Evolutionary conservation across 2,329 filamentous ascomycete species (phyloP), one percentile per base, ranked within the genome.

Genomic region (Colletotrichum kahawae): DNA sequence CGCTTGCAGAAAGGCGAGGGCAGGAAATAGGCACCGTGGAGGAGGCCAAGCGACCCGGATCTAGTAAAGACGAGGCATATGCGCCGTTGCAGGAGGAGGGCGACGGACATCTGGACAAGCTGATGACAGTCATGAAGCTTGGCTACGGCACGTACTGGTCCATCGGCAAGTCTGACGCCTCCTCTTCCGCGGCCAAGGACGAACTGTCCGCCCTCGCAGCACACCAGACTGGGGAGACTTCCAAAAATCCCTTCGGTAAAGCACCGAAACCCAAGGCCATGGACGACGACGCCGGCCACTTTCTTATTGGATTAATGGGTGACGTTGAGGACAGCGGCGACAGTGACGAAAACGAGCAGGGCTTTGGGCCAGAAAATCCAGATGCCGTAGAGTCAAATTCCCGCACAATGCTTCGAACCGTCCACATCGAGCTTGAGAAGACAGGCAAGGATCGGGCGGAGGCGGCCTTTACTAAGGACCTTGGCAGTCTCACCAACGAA

Each of bases 111-210:
- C 82, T 91, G 76, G 88, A 90, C 78, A 91, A 87, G 71, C 87
- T 93, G 78, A 88, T 93, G 80, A 90, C 88, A 77, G 93, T 92
- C 79, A 86, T 95, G 67, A 94, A 92, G 79, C 83, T 93, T 65
- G 92, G 92, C 6, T 93, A 93, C 77, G 92, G 92, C 33, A 92
- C 90, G n/a, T 92, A 92, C 78, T 93, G 92, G 92, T 87, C 88
- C n/a, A 74, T 67, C 21, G 71, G 65, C 21, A 75, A 76, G 24
- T 51, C 74, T 14, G 70, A 69, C 29, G 62, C 74, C 24, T 74
- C 73, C n/a, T 62, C 70, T 10, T 64, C 60, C 18, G 51, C n/a
- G 6, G 60, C 65, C 18, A 70, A 63, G 24, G 31, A 29, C 54
- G 63, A 74, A 43, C 9, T 63, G 5, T 51, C 70, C 33, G 43